A percentile compares a stretch with the other conserved stretches of the same genome.
phyloP scores from a whole-genome alignment of 169 alveolate genomes.

The Plasmodium sp. region DNA sequence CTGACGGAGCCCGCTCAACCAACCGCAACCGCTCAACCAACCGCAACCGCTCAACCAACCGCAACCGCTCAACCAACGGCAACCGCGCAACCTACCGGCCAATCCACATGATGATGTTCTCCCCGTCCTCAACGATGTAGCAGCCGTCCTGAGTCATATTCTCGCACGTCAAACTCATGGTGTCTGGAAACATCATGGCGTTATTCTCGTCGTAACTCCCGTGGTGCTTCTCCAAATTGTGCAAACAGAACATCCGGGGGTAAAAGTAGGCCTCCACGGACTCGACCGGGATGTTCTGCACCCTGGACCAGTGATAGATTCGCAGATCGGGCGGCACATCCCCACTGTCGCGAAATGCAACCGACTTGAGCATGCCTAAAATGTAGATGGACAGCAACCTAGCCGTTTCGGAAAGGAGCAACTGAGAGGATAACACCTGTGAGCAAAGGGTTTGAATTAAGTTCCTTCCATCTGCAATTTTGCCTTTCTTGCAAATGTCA shows the following conservation, averaged over 20 bases:
- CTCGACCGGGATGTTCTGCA: conserved; percentile 83
- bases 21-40: background rate
- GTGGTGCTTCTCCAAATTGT: conserved; percentile 75
- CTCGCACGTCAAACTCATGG: conserved; percentile 86
- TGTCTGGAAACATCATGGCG: conserved; percentile 75
- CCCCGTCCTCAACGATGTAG: conserved; percentile 91
- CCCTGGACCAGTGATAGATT: conserved; percentile 86
- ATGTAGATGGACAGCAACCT: conserved; percentile 79
- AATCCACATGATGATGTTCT: conserved; percentile 89
- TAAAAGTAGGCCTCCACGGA: conserved; percentile 85
- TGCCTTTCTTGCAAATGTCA: conserved; percentile 79
- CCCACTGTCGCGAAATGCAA: conserved; percentile 86
- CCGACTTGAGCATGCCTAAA: conserved; percentile 88
- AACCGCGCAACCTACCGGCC: conserved; percentile 81
- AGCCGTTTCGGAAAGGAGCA: conserved; percentile 73
- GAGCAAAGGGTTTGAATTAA: conserved; percentile 85
- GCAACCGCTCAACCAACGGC: background rate
- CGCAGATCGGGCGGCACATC: conserved; percentile 86
- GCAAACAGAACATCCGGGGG: conserved; percentile 88
- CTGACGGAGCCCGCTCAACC: no score
- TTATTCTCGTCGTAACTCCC: conserved; percentile 74
- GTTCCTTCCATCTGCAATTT: conserved; percentile 87
- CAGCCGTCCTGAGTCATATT: conserved; percentile 90
- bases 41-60: conserved; percentile 76
- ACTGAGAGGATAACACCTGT: conserved; percentile 78